These are phyloP conservation scores for Ustilaginoidea virens DNA, from an alignment of 2,329 filamentous ascomycete species.

Conservation along the genomic window DNA sequence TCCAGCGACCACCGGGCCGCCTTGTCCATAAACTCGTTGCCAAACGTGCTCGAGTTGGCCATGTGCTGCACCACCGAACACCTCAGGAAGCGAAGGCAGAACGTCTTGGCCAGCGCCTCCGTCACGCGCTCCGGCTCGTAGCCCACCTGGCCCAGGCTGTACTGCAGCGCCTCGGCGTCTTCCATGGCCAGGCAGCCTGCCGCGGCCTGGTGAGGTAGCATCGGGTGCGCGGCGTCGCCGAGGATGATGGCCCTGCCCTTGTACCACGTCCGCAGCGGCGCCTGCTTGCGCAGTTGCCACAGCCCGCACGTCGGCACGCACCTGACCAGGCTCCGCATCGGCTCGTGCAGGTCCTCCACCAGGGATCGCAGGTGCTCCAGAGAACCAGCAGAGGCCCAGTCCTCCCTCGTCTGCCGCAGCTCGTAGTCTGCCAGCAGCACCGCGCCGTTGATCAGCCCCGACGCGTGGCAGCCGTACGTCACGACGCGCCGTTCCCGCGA, in stretches of 20 bases:
- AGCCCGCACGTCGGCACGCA: neutral
- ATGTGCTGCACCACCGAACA: conserved; percentile 1
- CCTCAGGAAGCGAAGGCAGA: conserved; percentile 1
- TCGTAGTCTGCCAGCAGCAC: neutral
- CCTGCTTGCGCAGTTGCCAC: conserved; percentile 2
- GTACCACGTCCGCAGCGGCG: neutral
- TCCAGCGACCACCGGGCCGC: conserved; percentile 1
- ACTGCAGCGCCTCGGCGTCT: conserved; percentile 1
- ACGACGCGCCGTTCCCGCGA: neutral
- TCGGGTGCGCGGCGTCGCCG: conserved; percentile 2
- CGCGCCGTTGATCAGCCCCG: conserved; percentile 1
- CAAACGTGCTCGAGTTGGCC: conserved; percentile 1
- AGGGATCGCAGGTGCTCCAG: neutral
- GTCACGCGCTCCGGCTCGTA: neutral
- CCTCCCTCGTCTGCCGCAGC: neutral
- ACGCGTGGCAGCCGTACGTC: neutral
- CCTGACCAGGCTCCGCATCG: neutral
- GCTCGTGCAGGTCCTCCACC: conserved; percentile 1
- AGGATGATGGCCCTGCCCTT: conserved; percentile 2
- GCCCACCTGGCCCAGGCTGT: neutral
- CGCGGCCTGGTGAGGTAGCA: conserved; percentile 1
- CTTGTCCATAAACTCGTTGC: conserved; percentile 2
- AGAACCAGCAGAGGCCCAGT: conserved; percentile 1
- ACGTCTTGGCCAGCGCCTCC: neutral
- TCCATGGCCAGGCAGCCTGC: conserved; percentile 2